Conservation (phyloP, 2,329 filamentous ascomycete species). For the Myriosclerotinia duriaeana region DNA sequence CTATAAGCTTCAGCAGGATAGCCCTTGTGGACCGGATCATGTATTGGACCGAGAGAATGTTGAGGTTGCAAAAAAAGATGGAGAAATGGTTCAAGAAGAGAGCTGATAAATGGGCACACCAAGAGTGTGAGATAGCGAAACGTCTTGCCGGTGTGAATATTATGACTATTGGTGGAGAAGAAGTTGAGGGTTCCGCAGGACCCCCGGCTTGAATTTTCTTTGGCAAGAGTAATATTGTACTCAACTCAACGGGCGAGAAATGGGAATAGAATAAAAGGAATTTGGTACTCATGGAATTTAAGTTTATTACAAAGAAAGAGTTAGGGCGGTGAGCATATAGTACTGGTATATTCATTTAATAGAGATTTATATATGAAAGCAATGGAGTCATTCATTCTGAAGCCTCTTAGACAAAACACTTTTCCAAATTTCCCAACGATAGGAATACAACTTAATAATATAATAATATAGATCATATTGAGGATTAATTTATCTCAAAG, state of each 20-base stretch:
- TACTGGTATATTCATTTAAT: no score
- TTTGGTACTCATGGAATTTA: not conserved
- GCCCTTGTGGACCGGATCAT: not conserved
- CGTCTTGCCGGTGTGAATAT: not conserved
- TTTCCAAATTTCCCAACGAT: no score
- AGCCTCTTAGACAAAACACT: no score
- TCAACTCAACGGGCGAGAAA: not conserved
- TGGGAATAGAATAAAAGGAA: not conserved
- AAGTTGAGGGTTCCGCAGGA: rapidly evolving
- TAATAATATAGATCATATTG: no score
- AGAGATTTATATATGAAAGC: no score
- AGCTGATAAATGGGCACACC: not conserved
- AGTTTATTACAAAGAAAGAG: no score
- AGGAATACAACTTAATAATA: no score
- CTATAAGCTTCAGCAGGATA: not conserved
- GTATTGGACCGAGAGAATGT: not conserved
- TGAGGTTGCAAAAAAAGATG: not conserved
- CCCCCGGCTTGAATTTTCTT: not conserved
- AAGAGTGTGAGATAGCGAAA: not conserved
- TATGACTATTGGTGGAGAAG: not conserved
- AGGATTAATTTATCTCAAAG: no score
- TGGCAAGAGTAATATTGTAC: rapidly evolving
- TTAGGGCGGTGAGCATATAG: no score
- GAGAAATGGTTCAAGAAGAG: not conserved
- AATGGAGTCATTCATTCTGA: no score